These are phyloP conservation scores for Claviceps arundinis DNA, from an alignment of 2,329 filamentous ascomycete genomes.

Conservation along the genomic window DNA sequence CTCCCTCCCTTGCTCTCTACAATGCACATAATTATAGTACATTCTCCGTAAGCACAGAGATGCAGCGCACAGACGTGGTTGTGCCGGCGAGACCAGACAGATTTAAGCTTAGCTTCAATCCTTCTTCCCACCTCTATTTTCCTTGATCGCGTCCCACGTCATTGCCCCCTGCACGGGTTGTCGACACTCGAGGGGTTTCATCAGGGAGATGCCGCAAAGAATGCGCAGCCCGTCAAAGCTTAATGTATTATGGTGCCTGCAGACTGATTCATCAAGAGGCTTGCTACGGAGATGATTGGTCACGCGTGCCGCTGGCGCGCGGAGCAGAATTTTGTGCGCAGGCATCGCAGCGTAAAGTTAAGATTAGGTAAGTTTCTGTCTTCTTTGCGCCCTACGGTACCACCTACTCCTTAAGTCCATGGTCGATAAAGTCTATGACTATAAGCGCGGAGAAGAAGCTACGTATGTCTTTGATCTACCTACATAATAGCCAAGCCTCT, in stretches of 20 bases:
- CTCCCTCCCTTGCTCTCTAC: too few species aligned
- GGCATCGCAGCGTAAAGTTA: not conserved
- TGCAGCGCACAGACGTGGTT: not conserved
- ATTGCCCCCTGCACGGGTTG: not conserved
- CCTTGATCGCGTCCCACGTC: not conserved
- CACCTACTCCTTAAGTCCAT: too few species aligned
- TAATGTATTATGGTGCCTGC: not conserved
- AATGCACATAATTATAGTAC: too few species aligned
- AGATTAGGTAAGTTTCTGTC: not conserved
- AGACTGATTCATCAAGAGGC: not conserved
- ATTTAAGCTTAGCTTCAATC: conserved; percentile 10
- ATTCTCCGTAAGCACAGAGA: too few species aligned
- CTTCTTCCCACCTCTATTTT: conserved; percentile 2
- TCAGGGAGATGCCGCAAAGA: not conserved
- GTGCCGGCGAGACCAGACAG: not conserved
- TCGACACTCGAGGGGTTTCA: too few species aligned
- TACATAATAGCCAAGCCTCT: not conserved
- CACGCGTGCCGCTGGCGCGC: not conserved
- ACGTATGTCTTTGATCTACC: too few species aligned
- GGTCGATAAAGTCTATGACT: too few species aligned
- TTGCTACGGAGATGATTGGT: not conserved
- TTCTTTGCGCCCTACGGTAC: not conserved
- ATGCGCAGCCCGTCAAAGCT: not conserved
- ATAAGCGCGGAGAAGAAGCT: too few species aligned
- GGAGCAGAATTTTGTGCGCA: too few species aligned